Percentiles rank a stretch among this genome's conserved stretches.
Evolutionary conservation across 2,329 filamentous ascomycete genomes (phyloP).

Genomic region (Ceratocystiopsis minuta): DNA sequence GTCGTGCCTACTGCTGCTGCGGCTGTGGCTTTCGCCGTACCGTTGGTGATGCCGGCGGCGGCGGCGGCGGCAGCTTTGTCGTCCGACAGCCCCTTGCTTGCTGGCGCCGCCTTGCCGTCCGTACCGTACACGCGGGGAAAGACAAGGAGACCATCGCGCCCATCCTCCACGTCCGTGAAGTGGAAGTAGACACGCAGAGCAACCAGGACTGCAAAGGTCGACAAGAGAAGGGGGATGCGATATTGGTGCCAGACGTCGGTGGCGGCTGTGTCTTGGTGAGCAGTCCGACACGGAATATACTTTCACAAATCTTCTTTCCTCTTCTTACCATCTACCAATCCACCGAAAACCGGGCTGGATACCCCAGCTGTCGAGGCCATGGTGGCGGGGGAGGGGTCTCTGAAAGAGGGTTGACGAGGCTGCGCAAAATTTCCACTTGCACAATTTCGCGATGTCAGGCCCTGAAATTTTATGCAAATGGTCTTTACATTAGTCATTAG

Average conservation of each 20-base stretch:
- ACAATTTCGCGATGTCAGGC: too few species aligned
- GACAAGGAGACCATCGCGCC: slow-evolving; percentile 18
- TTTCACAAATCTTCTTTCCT: background rate
- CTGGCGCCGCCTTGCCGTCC: background rate
- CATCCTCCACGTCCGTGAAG: slow-evolving; percentile 11
- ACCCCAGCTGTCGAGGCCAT: slow-evolving; percentile 6
- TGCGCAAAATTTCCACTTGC: too few species aligned
- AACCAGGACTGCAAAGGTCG: slow-evolving; percentile 20
- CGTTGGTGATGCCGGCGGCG: background rate
- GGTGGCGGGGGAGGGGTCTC: background rate
- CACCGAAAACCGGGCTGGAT: background rate
- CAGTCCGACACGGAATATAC: background rate
- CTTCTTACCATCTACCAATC: background rate
- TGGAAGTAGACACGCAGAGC: slow-evolving; percentile 25
- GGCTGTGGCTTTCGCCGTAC: too few species aligned
- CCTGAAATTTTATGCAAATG: too few species aligned
- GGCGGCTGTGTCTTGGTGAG: slow-evolving; percentile 7
- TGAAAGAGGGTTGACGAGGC: too few species aligned
- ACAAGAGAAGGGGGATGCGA: slow-evolving; percentile 25
- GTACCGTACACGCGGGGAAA: slow-evolving; percentile 19
- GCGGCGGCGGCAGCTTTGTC: background rate
- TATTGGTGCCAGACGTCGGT: slow-evolving; percentile 28
- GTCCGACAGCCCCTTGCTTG: slow-evolving; percentile 2
- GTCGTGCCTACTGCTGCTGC: too few species aligned
- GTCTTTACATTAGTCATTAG: too few species aligned